phyloP scores from a whole-genome alignment of 2,329 filamentous ascomycete genomes.

The Botrytis byssoidea region DNA sequence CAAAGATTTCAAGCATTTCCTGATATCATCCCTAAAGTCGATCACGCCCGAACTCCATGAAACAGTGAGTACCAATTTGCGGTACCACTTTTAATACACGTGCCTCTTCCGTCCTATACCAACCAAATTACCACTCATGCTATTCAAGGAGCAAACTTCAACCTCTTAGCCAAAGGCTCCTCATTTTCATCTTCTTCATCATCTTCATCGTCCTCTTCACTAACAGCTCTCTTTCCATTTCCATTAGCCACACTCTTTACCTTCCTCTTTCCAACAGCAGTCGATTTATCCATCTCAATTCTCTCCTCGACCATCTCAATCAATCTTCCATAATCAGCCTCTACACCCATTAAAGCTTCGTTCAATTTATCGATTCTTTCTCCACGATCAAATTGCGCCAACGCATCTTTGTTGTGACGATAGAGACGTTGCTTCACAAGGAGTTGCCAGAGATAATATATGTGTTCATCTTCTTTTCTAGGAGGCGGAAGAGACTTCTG shows the following conservation, averaged over 20 bases:
- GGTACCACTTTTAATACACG: not conserved
- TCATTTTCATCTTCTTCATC: slow-evolving; percentile 25
- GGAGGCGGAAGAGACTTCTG: slow-evolving; percentile 10
- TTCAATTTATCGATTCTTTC: slow-evolving; percentile 73
- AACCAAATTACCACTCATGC: not conserved
- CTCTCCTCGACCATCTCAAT: slow-evolving; percentile 42
- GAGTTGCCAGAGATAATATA: slow-evolving; percentile 70
- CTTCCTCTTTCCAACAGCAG: slow-evolving; percentile 12
- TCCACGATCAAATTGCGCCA: slow-evolving; percentile 65
- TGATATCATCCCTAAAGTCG: slow-evolving; percentile 10
- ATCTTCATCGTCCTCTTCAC: slow-evolving; percentile 22
- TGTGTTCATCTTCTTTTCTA: slow-evolving; percentile 54
- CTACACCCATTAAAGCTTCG: slow-evolving; percentile 64
- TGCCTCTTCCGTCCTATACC: not conserved
- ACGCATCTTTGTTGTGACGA: slow-evolving; percentile 67
- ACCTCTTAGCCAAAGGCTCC: slow-evolving; percentile 30
- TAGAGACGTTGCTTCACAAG: slow-evolving; percentile 77
- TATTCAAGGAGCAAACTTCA: slow-evolving; percentile 22
- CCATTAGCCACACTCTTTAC: not conserved
- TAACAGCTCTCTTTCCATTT: not conserved
- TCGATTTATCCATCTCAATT: slow-evolving; percentile 19
- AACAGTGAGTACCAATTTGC: not conserved
- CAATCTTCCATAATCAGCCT: slow-evolving; percentile 70
- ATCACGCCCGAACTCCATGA: slow-evolving; percentile 3
- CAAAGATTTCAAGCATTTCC: not conserved